Evolutionary conservation across 2,329 filamentous ascomycete species (phyloP).

Genomic region (Onygenales sp.): DNA sequence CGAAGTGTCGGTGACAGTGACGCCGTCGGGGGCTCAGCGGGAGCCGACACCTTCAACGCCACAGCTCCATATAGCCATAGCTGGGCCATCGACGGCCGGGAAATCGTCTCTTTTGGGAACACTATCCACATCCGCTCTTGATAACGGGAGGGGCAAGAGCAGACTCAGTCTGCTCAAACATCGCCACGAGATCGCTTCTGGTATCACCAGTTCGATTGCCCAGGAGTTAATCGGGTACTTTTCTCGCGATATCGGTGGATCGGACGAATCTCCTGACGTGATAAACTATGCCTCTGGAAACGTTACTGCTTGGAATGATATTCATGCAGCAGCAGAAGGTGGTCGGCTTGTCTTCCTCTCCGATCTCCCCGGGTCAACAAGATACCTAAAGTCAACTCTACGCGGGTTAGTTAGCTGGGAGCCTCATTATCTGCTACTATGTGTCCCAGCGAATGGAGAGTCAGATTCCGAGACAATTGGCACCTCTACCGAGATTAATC

Average conservation of each 20-base stretch:
- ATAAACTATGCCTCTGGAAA: conserved; percentile 81
- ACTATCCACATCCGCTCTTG: conserved; percentile 74
- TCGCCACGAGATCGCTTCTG: conserved; percentile 83
- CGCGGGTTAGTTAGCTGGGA: conserved; percentile 91
- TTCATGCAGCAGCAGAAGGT: conserved; percentile 67
- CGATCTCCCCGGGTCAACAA: conserved; percentile 83
- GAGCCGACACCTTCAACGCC: conserved; percentile 15
- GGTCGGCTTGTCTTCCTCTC: conserved; percentile 79
- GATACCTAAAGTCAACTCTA: conserved; percentile 80
- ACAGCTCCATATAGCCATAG: conserved; percentile 68
- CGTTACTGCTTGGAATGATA: conserved; percentile 87
- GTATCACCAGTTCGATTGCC: conserved; percentile 86
- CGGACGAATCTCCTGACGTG: conserved; percentile 37
- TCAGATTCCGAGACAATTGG: conserved; percentile 35
- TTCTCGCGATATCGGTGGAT: conserved; percentile 7
- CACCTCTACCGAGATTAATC: conserved; percentile 49
- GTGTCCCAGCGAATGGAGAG: conserved; percentile 67
- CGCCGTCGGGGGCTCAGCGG: conserved; percentile 5
- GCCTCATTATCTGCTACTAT: conserved; percentile 86
- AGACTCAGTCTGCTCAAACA: conserved; percentile 83
- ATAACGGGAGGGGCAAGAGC: conserved; percentile 87
- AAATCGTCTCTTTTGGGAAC: conserved; percentile 89
- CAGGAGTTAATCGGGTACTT: conserved; percentile 85
- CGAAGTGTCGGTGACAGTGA: not conserved
- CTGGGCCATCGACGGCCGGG: conserved; percentile 80